A percentile compares a stretch with the other conserved stretches of the same genome.
Evolutionary conservation across 805 yeast species (phyloP).

Genomic region (Ogataea salicorniae): DNA sequence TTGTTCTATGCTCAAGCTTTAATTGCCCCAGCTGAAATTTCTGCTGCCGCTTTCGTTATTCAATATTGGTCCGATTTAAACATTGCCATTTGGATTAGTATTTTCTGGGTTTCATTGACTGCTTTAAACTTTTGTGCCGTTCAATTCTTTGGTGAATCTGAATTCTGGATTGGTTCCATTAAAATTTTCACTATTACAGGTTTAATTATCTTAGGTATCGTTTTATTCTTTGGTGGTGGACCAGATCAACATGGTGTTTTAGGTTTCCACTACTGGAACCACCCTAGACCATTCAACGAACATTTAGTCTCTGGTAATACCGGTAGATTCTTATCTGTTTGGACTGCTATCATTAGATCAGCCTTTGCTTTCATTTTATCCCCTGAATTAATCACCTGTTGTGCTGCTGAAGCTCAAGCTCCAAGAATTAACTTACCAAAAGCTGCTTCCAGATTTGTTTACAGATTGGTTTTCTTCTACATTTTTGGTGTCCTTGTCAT

Average conservation of each 20-base stretch:
- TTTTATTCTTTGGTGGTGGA: slow-evolving; percentile 63
- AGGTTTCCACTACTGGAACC: slow-evolving; percentile 41
- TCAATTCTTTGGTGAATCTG: slow-evolving; percentile 46
- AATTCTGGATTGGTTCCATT: slow-evolving; percentile 61
- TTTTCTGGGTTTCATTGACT: slow-evolving; percentile 44
- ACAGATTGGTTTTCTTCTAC: slow-evolving; percentile 30
- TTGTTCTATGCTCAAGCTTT: slow-evolving; percentile 44
- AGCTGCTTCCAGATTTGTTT: slow-evolving; percentile 29
- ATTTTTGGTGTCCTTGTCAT: slow-evolving; percentile 34
- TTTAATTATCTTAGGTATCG: slow-evolving; percentile 49
- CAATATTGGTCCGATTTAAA: slow-evolving; percentile 57
- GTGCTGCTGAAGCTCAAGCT: slow-evolving; percentile 30
- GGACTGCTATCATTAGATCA: slow-evolving; percentile 58
- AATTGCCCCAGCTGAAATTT: slow-evolving; percentile 55
- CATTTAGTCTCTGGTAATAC: slow-evolving; percentile 48
- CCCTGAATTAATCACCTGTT: slow-evolving; percentile 28
- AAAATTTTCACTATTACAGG: slow-evolving; percentile 64
- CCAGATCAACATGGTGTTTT: slow-evolving; percentile 41
- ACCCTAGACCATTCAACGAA: slow-evolving; percentile 42
- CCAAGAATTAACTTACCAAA: slow-evolving; percentile 31
- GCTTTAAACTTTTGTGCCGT: slow-evolving; percentile 49
- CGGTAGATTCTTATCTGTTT: slow-evolving; percentile 60
- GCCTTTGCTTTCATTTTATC: slow-evolving; percentile 56
- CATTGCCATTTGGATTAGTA: slow-evolving; percentile 56
- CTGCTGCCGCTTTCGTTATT: slow-evolving; percentile 60